Evolutionary conservation across 495 filamentous ascomycete species (phyloP).

Genomic region (Glonium stellatum): DNA sequence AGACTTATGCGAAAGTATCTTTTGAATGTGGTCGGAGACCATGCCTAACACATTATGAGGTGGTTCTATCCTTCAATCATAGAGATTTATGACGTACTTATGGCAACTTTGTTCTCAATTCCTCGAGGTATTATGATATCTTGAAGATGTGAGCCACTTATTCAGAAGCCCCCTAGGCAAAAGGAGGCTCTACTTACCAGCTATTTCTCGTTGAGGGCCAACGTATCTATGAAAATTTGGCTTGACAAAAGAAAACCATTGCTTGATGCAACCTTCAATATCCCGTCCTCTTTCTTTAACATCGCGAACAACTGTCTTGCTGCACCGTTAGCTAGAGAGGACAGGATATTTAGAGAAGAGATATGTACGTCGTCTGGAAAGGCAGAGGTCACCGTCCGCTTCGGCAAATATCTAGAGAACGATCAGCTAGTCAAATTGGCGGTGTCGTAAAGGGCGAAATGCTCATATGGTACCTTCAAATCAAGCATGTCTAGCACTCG

Average conservation of each 20-base stretch:
- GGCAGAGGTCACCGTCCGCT: constrained; percentile 88
- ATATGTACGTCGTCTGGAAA: constrained; percentile 77
- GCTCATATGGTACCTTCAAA: constrained; percentile 56
- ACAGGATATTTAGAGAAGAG: constrained; percentile 27
- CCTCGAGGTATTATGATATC: constrained; percentile 94
- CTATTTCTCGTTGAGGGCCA: constrained; percentile 68
- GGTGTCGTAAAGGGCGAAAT: neutral
- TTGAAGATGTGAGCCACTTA: constrained; percentile 23
- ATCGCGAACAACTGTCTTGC: constrained; percentile 52
- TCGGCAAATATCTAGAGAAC: constrained; percentile 76
- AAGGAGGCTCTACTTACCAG: constrained; percentile 1
- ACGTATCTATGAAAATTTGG: constrained; percentile 89
- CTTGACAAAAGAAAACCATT: constrained; percentile 95
- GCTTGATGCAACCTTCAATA: constrained; percentile 92
- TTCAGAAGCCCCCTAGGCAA: neutral
- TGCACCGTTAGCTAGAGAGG: neutral
- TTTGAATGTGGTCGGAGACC: constrained; percentile 83
- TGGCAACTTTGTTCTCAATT: constrained; percentile 87
- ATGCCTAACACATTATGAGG: constrained; percentile 47
- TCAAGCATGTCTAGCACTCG: constrained; percentile 82
- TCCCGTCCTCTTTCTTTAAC: constrained; percentile 77
- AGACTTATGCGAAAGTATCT: constrained; percentile 78
- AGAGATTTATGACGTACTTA: constrained; percentile 38
- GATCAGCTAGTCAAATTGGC: neutral
- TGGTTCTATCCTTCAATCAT: neutral